Conservation (phyloP, 345 rosid species). For the Gossypium australe region DNA sequence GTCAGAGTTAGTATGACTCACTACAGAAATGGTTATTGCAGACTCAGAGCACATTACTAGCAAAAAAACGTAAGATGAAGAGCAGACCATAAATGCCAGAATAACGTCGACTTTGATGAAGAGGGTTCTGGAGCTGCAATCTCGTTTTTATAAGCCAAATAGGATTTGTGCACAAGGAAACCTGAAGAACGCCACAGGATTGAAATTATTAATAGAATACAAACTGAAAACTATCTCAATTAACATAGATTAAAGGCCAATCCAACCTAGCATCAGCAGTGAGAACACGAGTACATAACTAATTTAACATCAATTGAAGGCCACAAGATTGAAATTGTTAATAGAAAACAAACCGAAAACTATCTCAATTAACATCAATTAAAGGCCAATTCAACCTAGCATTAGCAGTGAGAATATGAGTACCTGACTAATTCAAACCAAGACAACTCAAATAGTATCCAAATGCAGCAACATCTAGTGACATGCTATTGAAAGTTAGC, state of each 20-base stretch:
- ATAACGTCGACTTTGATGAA: slow-evolving; percentile 66
- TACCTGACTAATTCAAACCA: slow-evolving; percentile 1
- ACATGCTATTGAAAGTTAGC: background rate
- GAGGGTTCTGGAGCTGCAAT: slow-evolving; percentile 88
- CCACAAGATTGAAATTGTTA: slow-evolving; percentile 14
- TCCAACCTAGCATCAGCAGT: background rate
- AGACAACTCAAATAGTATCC: background rate
- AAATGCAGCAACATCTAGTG: background rate
- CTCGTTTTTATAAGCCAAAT: slow-evolving; percentile 96
- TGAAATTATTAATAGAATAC: slow-evolving; percentile 2
- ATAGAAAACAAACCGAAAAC: background rate
- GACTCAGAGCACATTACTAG: slow-evolving; percentile 25
- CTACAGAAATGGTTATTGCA: slow-evolving; percentile 19
- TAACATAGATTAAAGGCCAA: background rate
- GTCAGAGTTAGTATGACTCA: slow-evolving; percentile 24
- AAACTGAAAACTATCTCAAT: background rate
- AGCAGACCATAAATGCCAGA: slow-evolving; percentile 78
- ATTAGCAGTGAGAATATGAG: background rate
- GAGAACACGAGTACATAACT: background rate
- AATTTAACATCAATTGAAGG: background rate
- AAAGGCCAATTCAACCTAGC: background rate
- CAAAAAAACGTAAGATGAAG: slow-evolving; percentile 30
- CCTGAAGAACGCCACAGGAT: slow-evolving; percentile 41
- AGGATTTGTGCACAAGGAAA: slow-evolving; percentile 87
- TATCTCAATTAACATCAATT: background rate